phyloP scores from a whole-genome alignment of 75 land plant genomes.

The Azolla pinnata region DNA sequence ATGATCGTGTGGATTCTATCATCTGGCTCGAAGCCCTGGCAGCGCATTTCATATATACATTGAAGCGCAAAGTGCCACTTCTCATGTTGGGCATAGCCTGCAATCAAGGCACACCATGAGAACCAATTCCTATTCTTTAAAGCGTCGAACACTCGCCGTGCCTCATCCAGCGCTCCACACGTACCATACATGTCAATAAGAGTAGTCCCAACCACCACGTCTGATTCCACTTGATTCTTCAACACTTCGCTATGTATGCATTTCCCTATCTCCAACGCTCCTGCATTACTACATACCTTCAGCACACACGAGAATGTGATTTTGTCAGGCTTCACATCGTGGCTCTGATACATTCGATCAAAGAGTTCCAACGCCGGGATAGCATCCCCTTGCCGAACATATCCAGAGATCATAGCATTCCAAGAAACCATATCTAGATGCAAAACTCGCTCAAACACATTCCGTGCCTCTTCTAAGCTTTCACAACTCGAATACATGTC shows the following conservation, averaged over 20 bases:
- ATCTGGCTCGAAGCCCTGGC: conserved; percentile 38
- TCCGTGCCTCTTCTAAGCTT: conserved; percentile 11
- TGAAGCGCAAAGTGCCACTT: conserved; percentile 13
- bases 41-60: conserved; percentile 33
- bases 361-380: conserved; percentile 15
- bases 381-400: conserved; percentile 12
- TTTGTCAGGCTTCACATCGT: conserved; percentile 8
- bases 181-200: conserved; percentile 22
- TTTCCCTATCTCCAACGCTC: conserved; percentile 11
- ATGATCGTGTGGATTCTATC: conserved; percentile 30
- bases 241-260: conserved; percentile 8
- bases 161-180: conserved; percentile 18
- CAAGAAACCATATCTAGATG: conserved; percentile 32
- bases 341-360: conserved; percentile 7
- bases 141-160: conserved; percentile 9
- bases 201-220: conserved; percentile 13
- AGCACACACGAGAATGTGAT: conserved; percentile 8
- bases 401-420: conserved; percentile 42
- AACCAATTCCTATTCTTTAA: conserved; percentile 10
- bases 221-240: conserved; percentile 7
- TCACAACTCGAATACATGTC: neutral
- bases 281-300: conserved; percentile 12
- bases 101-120: conserved; percentile 23
- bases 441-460: conserved; percentile 23
- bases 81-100: conserved; percentile 15